Evolutionary conservation across 805 yeast species (phyloP).

Genomic region (Kodamaea restingae): DNA sequence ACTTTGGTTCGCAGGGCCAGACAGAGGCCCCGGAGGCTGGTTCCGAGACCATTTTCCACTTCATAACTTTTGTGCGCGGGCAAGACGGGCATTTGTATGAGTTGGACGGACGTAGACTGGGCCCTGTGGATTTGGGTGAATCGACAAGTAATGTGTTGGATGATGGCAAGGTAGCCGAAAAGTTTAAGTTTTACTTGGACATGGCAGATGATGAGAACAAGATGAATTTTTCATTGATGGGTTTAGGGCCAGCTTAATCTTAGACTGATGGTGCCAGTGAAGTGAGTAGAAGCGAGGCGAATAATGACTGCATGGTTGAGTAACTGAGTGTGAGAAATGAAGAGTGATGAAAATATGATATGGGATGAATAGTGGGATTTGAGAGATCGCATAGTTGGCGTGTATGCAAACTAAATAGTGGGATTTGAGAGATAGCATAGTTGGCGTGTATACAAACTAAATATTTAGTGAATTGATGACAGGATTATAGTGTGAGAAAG

Average conservation of each 20-base stretch:
- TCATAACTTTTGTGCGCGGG: conserved; percentile 64
- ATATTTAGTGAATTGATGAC: no score
- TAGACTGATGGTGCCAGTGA: no score
- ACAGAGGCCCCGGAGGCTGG: conserved; percentile 64
- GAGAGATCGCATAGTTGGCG: no score
- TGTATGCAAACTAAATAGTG: no score
- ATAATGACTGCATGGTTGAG: no score
- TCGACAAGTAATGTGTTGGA: conserved; percentile 47
- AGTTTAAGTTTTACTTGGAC: conserved; percentile 65
- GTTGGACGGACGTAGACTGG: conserved; percentile 81
- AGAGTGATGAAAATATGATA: no score
- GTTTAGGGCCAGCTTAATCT: conserved; percentile 49
- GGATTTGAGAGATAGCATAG: no score
- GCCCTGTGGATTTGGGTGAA: conserved; percentile 64
- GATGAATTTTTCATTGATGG: conserved; percentile 72
- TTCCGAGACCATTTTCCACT: conserved; percentile 59
- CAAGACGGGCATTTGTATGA: conserved; percentile 64
- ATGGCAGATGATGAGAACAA: conserved; percentile 56
- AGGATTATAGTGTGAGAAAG: no score
- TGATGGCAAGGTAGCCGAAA: conserved; percentile 45
- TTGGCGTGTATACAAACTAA: no score
- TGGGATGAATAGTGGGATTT: no score
- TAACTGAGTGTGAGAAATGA: no score
- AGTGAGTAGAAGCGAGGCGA: no score
- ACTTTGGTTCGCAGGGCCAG: conserved; percentile 52